Evolutionary conservation across 2,329 filamentous ascomycete genomes (phyloP), one percentile per base, ranked within the genome.

Genomic region (Saccharata proteae): DNA sequence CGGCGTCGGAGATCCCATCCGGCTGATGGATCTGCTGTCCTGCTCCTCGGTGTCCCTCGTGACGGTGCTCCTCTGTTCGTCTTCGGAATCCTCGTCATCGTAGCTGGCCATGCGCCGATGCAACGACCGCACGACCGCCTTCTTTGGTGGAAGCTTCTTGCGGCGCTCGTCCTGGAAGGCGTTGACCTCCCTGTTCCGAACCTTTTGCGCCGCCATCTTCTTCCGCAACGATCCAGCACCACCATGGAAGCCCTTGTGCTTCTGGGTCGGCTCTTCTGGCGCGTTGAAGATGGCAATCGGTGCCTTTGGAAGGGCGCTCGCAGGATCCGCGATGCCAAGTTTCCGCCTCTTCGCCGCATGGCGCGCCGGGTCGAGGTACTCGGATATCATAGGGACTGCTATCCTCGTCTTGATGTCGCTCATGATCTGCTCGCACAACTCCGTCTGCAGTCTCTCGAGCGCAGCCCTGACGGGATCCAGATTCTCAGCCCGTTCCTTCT

Each of bases 391-490:
- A 3, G 85, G 84, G 5, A 78, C 81, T 6, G 82, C 86, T 28
- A 96, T 76, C 45, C 88, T 80, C 26, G 79, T 80, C 44, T 86
- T 85, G 47, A 96, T 81, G 51, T 94, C 85, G 41, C 80, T 74
- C 39, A 96, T 74, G 20, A 98, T 63, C 52, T 92, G 90, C 49
- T 92, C 81, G 37, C 74, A 77, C 49, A 98, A 64, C 52, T 96
- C 86, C 32, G 74, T 72, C 30, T 79, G 72, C 32, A 94, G 70
- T 26, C 81, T 70, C 38, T 86, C 76, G 22, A 85, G 65, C 19
- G 90, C 88, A 49, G 92, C 88, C 29, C 67, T 61, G 4, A 88
- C 82, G n/a, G 90, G 88, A 54, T 98, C 88, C 41, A 94, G 73
- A 50, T 92, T 80, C 47, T 80, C 78, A 12, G 86, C 86, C 31